phyloP scores from a whole-genome alignment of 148 eudicot species.

The Camellia sinensis region DNA sequence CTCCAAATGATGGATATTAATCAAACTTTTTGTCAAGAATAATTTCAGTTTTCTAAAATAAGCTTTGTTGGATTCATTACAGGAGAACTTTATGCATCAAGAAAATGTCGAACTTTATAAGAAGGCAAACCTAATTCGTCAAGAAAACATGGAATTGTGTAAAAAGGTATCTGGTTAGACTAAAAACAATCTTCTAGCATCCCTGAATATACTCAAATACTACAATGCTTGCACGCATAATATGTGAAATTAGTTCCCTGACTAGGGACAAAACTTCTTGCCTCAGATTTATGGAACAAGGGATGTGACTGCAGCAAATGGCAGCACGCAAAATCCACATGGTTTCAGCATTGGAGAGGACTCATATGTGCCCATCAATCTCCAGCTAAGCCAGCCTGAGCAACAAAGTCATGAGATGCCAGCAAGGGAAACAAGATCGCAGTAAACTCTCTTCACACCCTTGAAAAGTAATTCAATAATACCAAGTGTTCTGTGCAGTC shows the following conservation, averaged over 20 bases:
- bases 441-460: slow-evolving; percentile 21
- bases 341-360: slow-evolving; percentile 33
- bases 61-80: slow-evolving; percentile 14
- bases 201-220: background rate
- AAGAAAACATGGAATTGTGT: slow-evolving; percentile 45
- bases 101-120: slow-evolving; percentile 70
- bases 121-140: slow-evolving; percentile 52
- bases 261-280: background rate
- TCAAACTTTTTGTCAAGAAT: background rate
- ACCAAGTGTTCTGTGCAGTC: background rate
- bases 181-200: background rate
- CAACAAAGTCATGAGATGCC: slow-evolving; percentile 16
- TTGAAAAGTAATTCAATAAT: background rate
- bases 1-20: slow-evolving; percentile 2
- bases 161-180: slow-evolving; percentile 35
- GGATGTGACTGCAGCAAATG: slow-evolving; percentile 22
- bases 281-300: slow-evolving; percentile 43
- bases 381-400: slow-evolving; percentile 43
- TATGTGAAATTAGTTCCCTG: background rate
- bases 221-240: background rate
- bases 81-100: slow-evolving; percentile 62
- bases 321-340: slow-evolving; percentile 25
- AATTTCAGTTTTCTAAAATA: background rate
- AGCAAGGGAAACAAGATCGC: slow-evolving; percentile 13
- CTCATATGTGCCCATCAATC: slow-evolving; percentile 33